Evolutionary conservation across 257 asterid species (phyloP), one percentile per base, ranked within the genome.

Genomic region (Primulina eburnea): DNA sequence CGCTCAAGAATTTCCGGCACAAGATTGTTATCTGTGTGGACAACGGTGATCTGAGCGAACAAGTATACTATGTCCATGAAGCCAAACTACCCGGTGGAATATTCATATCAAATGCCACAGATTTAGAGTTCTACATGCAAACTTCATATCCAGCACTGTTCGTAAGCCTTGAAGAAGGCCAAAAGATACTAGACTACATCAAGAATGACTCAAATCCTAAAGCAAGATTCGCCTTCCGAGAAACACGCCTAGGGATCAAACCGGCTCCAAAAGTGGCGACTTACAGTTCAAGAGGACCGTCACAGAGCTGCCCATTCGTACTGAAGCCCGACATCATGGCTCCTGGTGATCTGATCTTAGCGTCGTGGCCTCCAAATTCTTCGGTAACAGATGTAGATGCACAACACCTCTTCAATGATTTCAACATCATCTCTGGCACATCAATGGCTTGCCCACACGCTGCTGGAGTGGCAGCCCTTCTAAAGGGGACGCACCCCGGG

Each of bases 381-480:
- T 64, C 81, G 0, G 88, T 60, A 6, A 18, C 81, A 3, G 16
- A 62, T 3, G 34, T 81, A 24, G 34, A 5, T 14, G 67, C 86
- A 1, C 83, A 79, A 1, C 4, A 67, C 2, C 76, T 84, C 18
- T 84, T 47, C 11, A 84, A 52, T 26, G 58, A 63, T 8, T 84
- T 81, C 72, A 84, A 82, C 68, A 67, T 84, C 69, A 70, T 77
- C 62, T 84, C 85, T 0, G 89, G 89, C 1, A 82, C 89, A 16
- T 82, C 89, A 52, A 82, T 84, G 89, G 47, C 89, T 3, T 84
- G 89, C 60, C 89, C 89, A n/a, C 87, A 84, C 35, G 77, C 80
- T 43, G 67, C 87, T 0, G 86, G 88, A 7, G 77, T 83, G 6
- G 84, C 81, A 16, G 84, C 88, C 16, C 81, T 83, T 37, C 43